phyloP scores from a whole-genome alignment of 345 rosid genomes.

The Cardamine resedifolia region DNA sequence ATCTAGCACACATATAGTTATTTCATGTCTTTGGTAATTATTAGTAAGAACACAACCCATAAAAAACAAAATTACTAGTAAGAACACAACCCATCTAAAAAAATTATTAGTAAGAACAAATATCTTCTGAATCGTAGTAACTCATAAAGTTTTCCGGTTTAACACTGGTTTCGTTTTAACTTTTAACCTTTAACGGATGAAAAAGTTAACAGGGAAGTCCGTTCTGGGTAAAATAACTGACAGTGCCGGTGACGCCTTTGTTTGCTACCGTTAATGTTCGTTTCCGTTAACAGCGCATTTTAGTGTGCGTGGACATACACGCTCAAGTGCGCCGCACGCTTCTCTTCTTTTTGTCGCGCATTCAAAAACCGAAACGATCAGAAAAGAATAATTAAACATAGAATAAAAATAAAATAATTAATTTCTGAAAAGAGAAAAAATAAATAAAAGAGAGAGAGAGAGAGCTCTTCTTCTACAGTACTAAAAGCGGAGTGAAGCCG shows the following conservation, averaged over 20 bases:
- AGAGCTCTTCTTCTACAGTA: constrained; percentile 36
- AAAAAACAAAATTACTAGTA: too few species aligned
- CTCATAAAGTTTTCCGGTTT: neutral
- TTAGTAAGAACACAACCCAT: too few species aligned
- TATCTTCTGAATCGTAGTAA: neutral
- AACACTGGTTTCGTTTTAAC: neutral
- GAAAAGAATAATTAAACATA: constrained; percentile 13
- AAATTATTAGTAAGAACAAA: too few species aligned
- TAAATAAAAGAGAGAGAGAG: neutral
- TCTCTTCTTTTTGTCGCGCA: constrained; percentile 40
- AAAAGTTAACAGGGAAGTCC: neutral
- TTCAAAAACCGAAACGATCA: constrained; percentile 36
- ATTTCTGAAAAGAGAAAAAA: neutral
- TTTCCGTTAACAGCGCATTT: constrained; percentile 47
- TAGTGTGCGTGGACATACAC: constrained; percentile 20
- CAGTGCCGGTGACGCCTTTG: constrained; percentile 8
- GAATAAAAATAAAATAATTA: neutral
- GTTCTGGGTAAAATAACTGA: neutral
- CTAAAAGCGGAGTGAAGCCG: constrained; percentile 48
- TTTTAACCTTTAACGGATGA: neutral
- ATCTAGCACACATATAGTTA: too few species aligned
- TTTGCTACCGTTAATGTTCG: constrained; percentile 44
- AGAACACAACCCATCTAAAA: too few species aligned
- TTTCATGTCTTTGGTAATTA: too few species aligned
- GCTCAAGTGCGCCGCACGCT: constrained; percentile 42